Evolutionary conservation across 2,329 filamentous ascomycete species (phyloP), one percentile per base, ranked within the genome.

Genomic region (Trichophyton schoenleinii): DNA sequence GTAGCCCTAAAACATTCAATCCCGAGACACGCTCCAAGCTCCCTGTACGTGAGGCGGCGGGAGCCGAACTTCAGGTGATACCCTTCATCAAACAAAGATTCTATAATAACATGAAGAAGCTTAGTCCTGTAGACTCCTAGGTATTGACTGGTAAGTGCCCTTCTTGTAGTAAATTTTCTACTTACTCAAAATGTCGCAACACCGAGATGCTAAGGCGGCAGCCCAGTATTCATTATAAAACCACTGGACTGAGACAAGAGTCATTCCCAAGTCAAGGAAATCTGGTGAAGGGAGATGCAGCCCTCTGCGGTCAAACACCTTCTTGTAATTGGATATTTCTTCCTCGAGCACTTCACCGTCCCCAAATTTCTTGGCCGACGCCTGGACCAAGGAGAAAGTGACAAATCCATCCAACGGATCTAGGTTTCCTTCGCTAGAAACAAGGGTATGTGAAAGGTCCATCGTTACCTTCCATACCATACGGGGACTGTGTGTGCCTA

Each of bases 381-480:
- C 71, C 67, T 79, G 77, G 20, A 84, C 68, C 1, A 83, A 67
- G 22, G 74, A 70, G 63, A 77, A 83, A 0, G 81, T 70, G 3
- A 80, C 78, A 62, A 75, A 81, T 3, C 82, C 81, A 48, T 81
- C 80, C 2, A 81, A 75, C 0, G 81, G 80, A 64, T 85, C 82
- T 1, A 83, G 68, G 64, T 82, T 80, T 5, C 82, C 81, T 68
- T 84, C 78, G 0, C 75, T 77, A 0, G 69, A 68, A 0, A 83
- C 80, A 0, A 83, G 70, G 2, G 78, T 74, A 15, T 64, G 66
- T 15, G 73, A 70, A 68, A 83, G 69, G 64, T 82, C 78, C 65
- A 74, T 76, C 1, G 75, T 76, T 65, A 83, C 73, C 69, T 84
- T 84, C 81, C 82, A 84, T 1, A 81, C 77, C 78, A 84, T 77